Conservation (phyloP, 1,284 basidiomycete genomes). For the Cutaneotrichosporon spelunceum region DNA sequence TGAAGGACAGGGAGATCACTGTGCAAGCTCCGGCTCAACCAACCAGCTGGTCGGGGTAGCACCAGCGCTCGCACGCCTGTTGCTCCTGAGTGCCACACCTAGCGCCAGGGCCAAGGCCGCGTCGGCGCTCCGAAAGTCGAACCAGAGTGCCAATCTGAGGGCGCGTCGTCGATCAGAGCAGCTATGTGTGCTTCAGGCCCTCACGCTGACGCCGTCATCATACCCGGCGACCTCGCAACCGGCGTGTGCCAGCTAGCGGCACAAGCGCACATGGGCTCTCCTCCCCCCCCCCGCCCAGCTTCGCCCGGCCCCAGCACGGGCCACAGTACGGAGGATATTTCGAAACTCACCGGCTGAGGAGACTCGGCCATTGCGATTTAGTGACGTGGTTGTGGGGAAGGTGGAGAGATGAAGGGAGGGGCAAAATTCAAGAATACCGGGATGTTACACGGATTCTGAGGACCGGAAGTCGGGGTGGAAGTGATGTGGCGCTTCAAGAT, state of each 20-base stretch:
- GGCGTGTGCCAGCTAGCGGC: background rate
- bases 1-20: background rate
- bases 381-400: background rate
- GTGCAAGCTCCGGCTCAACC: background rate
- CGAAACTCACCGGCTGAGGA: slow-evolving; percentile 6
- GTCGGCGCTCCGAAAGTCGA: background rate
- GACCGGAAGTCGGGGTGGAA: background rate
- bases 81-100: slow-evolving; percentile 1
- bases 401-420: background rate
- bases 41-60: background rate
- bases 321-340: background rate
- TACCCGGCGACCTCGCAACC: background rate
- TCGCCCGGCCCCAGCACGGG: background rate
- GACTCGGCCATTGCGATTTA: slow-evolving; percentile 10
- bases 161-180: background rate
- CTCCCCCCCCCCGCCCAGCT: background rate
- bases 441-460: background rate
- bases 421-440: background rate
- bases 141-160: background rate
- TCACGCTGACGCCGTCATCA: background rate
- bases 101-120: background rate
- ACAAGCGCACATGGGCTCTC: background rate
- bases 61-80: background rate
- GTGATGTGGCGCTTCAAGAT: background rate
- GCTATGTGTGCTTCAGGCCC: background rate